Conservation (phyloP, 1,284 basidiomycete species). For the Trametes hirsuta region DNA sequence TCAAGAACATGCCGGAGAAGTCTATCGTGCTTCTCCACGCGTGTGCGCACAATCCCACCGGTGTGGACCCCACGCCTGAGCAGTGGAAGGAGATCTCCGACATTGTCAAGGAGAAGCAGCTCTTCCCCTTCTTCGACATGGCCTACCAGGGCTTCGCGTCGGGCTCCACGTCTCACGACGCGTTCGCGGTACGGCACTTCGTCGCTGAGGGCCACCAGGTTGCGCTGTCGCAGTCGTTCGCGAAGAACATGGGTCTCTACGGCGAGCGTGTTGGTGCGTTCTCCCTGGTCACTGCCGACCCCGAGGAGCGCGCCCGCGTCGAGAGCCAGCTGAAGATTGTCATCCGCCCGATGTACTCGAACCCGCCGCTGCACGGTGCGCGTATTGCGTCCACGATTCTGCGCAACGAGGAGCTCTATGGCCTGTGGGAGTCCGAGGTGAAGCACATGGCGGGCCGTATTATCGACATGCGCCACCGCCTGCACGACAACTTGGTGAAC, state of each 20-base stretch:
- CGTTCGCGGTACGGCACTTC: slow-evolving; percentile 95
- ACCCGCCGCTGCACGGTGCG: slow-evolving; percentile 96
- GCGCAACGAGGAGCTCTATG: slow-evolving; percentile 75
- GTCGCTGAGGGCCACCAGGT: slow-evolving; percentile 87
- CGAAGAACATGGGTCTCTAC: slow-evolving; percentile 99
- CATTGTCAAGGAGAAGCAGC: slow-evolving; percentile 83
- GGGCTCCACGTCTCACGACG: slow-evolving; percentile 87
- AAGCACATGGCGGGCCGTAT: slow-evolving; percentile 97
- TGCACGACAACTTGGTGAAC: slow-evolving; percentile 81
- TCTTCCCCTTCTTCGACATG: slow-evolving; percentile 97
- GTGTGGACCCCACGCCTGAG: slow-evolving; percentile 91
- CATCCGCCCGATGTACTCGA: slow-evolving; percentile 98
- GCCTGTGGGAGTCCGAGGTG: slow-evolving; percentile 90
- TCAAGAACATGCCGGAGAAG: slow-evolving; percentile 73
- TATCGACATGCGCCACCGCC: slow-evolving; percentile 90
- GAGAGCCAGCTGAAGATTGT: slow-evolving; percentile 96
- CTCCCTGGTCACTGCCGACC: slow-evolving; percentile 75
- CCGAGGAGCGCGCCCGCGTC: slow-evolving; percentile 87
- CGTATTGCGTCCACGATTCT: slow-evolving; percentile 88
- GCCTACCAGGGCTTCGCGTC: slow-evolving; percentile 98
- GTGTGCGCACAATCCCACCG: slow-evolving; percentile 98
- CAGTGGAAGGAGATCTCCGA: slow-evolving; percentile 95
- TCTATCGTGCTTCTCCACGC: slow-evolving; percentile 89
- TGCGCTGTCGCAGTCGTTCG: slow-evolving; percentile 92
- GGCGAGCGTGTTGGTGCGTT: slow-evolving; percentile 98